A percentile compares a stretch with the other conserved stretches of the same genome.
phyloP scores from a whole-genome alignment of 2,329 filamentous ascomycete genomes.

The Pestalotiopsis fici region DNA sequence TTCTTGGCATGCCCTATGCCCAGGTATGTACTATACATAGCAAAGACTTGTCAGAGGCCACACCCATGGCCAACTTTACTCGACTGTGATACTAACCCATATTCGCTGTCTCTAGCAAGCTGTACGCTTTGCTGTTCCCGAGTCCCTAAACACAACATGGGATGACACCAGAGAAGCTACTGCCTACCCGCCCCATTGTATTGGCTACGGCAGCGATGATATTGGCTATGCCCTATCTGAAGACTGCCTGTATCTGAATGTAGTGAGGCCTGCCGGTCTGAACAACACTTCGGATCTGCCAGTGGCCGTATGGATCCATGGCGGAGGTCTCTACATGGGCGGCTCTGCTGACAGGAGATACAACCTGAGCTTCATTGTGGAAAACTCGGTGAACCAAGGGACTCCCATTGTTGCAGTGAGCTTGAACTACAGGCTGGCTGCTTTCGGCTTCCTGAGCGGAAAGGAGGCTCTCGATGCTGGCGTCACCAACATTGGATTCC shows the following conservation, averaged over 20 bases:
- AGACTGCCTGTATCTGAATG: slow-evolving; percentile 31
- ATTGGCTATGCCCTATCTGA: slow-evolving; percentile 20
- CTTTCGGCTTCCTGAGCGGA: slow-evolving; percentile 48
- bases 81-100: slow-evolving; percentile 27
- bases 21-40: slow-evolving; percentile 39
- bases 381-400: slow-evolving; percentile 41
- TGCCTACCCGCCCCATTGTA: slow-evolving; percentile 40
- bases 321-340: slow-evolving; percentile 30
- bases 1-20: slow-evolving; percentile 53
- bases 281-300: slow-evolving; percentile 33
- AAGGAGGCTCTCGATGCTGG: slow-evolving; percentile 38
- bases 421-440: slow-evolving; percentile 47
- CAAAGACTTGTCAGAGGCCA: neutral
- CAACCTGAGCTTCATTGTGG: slow-evolving; percentile 60
- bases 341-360: slow-evolving; percentile 48
- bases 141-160: slow-evolving; percentile 44
- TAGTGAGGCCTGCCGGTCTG: slow-evolving; percentile 24
- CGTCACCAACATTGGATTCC: slow-evolving; percentile 47
- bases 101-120: slow-evolving; percentile 28
- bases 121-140: slow-evolving; percentile 44
- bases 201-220: slow-evolving; percentile 40
- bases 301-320: slow-evolving; percentile 61
- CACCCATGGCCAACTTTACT: neutral
- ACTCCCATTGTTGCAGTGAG: slow-evolving; percentile 49
- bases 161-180: slow-evolving; percentile 36